Evolutionary conservation across 2,329 filamentous ascomycete species (phyloP).

Genomic region (Colletotrichum sublineola): DNA sequence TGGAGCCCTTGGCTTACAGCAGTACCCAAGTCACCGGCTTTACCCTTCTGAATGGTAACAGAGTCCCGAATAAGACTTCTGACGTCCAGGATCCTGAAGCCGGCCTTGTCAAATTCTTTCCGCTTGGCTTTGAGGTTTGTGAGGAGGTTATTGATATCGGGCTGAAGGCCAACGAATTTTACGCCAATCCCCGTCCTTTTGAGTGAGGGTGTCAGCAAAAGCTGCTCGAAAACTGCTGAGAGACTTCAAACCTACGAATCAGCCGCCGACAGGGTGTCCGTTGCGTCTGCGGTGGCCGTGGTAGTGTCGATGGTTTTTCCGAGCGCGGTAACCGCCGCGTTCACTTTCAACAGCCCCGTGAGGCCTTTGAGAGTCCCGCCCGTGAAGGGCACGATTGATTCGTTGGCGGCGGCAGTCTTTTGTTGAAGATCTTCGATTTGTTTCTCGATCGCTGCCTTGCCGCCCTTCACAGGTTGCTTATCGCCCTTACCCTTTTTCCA

Average conservation of each 20-base stretch:
- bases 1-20: conserved; percentile 2
- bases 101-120: conserved; percentile 37
- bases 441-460: background rate
- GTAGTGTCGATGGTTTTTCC: conserved; percentile 17
- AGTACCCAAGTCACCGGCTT: conserved; percentile 23
- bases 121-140: conserved; percentile 22
- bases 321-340: conserved; percentile 28
- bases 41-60: conserved; percentile 26
- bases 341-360: conserved; percentile 35
- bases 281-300: conserved; percentile 20
- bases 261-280: conserved; percentile 8
- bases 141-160: conserved; percentile 28
- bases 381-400: conserved; percentile 28
- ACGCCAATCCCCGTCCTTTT: conserved; percentile 6
- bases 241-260: conserved; percentile 26
- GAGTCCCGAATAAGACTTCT: conserved; percentile 34
- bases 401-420: conserved; percentile 23
- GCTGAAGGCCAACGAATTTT: conserved; percentile 21
- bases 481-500: conserved; percentile 14
- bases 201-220: background rate
- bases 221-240: background rate
- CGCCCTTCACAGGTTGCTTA: conserved; percentile 13
- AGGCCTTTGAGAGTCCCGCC: conserved; percentile 24
- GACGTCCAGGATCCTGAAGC: conserved; percentile 35
- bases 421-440: conserved; percentile 20